These are phyloP conservation scores for Sarocladium brachiariae DNA, from an alignment of 2,329 filamentous ascomycete genomes.

Conservation along the genomic window DNA sequence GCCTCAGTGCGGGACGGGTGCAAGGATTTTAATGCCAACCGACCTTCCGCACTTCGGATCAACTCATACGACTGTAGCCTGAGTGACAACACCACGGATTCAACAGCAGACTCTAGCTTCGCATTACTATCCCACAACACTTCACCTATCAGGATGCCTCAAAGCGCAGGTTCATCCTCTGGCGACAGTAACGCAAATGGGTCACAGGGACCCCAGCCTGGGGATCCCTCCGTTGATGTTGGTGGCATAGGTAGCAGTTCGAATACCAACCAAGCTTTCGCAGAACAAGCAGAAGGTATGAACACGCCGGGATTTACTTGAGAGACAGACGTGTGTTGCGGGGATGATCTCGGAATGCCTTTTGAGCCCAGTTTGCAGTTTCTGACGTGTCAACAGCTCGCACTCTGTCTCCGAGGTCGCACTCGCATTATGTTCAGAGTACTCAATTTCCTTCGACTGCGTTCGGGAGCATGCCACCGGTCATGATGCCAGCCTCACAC, in stretches of 20 bases:
- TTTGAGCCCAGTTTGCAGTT: background rate
- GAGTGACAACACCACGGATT: background rate
- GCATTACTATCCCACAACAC: background rate
- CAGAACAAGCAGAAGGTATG: background rate
- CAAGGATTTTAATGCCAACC: background rate
- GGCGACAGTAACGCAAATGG: too few species aligned
- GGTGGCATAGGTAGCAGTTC: too few species aligned
- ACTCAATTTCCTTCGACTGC: background rate
- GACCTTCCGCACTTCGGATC: background rate
- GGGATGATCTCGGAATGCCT: background rate
- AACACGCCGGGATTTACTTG: background rate
- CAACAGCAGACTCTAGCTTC: background rate
- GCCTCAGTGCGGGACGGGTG: background rate
- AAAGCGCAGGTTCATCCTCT: background rate
- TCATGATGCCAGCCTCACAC: background rate
- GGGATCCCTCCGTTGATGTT: too few species aligned
- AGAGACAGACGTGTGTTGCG: background rate
- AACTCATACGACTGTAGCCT: background rate
- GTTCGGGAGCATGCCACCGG: background rate
- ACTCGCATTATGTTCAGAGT: background rate
- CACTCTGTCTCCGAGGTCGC: too few species aligned
- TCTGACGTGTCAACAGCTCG: background rate
- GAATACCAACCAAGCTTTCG: too few species aligned
- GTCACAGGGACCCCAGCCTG: too few species aligned
- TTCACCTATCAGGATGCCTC: background rate